Evolutionary conservation across 495 filamentous ascomycete species (phyloP).

Genomic region (Penicillium flavigenum): DNA sequence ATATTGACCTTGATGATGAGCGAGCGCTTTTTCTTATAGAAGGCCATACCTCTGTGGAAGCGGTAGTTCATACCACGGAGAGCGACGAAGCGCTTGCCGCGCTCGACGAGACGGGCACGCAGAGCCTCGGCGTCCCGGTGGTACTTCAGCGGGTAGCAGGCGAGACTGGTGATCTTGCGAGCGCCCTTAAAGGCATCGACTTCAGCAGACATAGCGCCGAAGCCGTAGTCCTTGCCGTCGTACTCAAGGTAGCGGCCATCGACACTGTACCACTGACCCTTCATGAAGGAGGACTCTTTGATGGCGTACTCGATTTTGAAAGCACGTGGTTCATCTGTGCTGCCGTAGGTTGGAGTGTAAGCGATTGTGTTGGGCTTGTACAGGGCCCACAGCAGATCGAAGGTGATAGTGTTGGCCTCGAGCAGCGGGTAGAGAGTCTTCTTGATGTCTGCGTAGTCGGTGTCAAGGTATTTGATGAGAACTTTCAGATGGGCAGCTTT

Average conservation of each 20-base stretch:
- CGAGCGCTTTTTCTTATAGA: conserved; percentile 76
- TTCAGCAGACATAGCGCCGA: conserved; percentile 68
- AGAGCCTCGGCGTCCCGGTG: conserved; percentile 72
- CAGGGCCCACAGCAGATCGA: conserved; percentile 85
- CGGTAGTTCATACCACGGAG: conserved; percentile 84
- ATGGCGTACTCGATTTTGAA: conserved; percentile 84
- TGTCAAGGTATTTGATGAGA: conserved; percentile 76
- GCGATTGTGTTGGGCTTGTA: conserved; percentile 89
- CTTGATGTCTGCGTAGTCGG: conserved; percentile 76
- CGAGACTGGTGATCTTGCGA: conserved; percentile 75
- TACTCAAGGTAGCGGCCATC: conserved; percentile 85
- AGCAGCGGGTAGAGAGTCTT: conserved; percentile 82
- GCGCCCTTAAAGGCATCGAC: conserved; percentile 80
- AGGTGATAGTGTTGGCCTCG: conserved; percentile 83
- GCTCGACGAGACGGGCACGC: conserved; percentile 68
- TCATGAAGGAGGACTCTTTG: conserved; percentile 68
- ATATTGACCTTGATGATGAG: conserved; percentile 78
- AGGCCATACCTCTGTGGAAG: conserved; percentile 77
- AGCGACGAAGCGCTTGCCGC: conserved; percentile 80
- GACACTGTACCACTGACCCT: conserved; percentile 76
- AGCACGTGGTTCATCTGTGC: conserved; percentile 77
- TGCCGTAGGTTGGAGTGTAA: conserved; percentile 78
- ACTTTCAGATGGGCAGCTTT: conserved; percentile 70
- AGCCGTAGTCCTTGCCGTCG: conserved; percentile 73
- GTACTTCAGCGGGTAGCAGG: conserved; percentile 78